Evolutionary conservation across 169 alveolate genomes (phyloP).

Genomic region (Plasmodium gallinaceum): DNA sequence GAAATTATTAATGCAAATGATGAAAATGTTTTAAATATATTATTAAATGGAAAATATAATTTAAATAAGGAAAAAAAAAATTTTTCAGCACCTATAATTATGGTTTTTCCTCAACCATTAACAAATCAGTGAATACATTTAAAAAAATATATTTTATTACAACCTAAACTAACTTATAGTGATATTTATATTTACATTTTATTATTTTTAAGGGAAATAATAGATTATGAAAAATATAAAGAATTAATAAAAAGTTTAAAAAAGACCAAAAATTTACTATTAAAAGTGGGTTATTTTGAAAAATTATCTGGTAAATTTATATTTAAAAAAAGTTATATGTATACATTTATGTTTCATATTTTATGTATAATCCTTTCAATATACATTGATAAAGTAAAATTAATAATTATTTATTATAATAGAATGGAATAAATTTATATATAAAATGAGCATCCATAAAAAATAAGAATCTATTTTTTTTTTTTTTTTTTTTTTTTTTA

Average conservation of each 20-base stretch:
- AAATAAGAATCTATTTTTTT: neutral
- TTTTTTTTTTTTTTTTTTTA: neutral
- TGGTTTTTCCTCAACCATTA: conserved; percentile 46
- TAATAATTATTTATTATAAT: no score
- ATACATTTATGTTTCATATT: neutral
- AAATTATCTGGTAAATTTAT: conserved; percentile 29
- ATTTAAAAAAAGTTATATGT: neutral
- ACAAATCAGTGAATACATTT: conserved; percentile 27
- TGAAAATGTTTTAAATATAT: conserved; percentile 48
- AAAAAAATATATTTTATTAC: neutral
- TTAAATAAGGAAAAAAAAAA: conserved; percentile 1
- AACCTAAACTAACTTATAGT: neutral
- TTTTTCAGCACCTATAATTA: conserved; percentile 30
- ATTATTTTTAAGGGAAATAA: conserved; percentile 31
- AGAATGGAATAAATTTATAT: no score
- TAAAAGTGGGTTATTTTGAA: conserved; percentile 43
- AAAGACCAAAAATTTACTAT: conserved; percentile 46
- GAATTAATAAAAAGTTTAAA: conserved; percentile 16
- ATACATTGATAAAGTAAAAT: no score
- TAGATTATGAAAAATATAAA: conserved; percentile 45
- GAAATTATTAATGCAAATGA: conserved; percentile 65
- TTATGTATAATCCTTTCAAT: neutral
- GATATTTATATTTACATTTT: neutral
- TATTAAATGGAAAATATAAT: conserved; percentile 17
- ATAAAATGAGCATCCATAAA: no score